A percentile compares a stretch with the other conserved stretches of the same genome.
Conservation (phyloP, 495 filamentous ascomycete species). For the Venustampulla echinocandica region DNA sequence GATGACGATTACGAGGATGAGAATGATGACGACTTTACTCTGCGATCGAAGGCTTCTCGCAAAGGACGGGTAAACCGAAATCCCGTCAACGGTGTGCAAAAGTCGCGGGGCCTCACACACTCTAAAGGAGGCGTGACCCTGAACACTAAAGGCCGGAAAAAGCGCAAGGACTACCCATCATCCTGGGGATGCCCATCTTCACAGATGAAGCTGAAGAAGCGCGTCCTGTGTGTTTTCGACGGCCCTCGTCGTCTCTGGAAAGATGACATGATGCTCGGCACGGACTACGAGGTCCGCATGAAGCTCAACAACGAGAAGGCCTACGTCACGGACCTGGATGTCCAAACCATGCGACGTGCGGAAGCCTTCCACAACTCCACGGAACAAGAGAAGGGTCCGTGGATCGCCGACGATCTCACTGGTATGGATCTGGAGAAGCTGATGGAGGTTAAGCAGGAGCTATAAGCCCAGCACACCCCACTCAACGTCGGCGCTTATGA, state of each 20-base stretch:
- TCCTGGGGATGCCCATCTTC: slow-evolving; percentile 85
- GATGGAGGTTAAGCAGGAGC: slow-evolving; percentile 24
- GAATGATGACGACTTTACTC: slow-evolving; percentile 50
- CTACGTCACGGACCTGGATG: slow-evolving; percentile 90
- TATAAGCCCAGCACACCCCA: not conserved
- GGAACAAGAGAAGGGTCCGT: slow-evolving; percentile 76
- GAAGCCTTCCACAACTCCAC: slow-evolving; percentile 69
- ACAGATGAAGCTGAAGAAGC: slow-evolving; percentile 97
- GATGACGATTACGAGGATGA: slow-evolving; percentile 51
- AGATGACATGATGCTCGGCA: slow-evolving; percentile 98
- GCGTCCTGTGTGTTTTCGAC: slow-evolving; percentile 87
- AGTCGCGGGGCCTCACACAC: slow-evolving; percentile 50
- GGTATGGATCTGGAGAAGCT: slow-evolving; percentile 23
- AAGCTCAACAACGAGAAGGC: slow-evolving; percentile 58
- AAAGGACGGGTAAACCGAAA: slow-evolving; percentile 27
- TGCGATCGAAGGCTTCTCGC: slow-evolving; percentile 31
- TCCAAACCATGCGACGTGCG: slow-evolving; percentile 79
- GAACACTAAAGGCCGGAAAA: slow-evolving; percentile 63
- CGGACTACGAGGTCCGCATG: slow-evolving; percentile 87
- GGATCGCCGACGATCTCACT: slow-evolving; percentile 33
- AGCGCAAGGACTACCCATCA: slow-evolving; percentile 82
- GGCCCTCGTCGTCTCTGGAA: slow-evolving; percentile 83
- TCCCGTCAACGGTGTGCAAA: slow-evolving; percentile 36
- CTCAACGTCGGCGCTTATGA: slow-evolving; percentile 3
- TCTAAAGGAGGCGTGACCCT: slow-evolving; percentile 54